Base-by-base conservation (phyloP, 176 grass and related monocot species). In the Oryza glumipatula region DNA sequence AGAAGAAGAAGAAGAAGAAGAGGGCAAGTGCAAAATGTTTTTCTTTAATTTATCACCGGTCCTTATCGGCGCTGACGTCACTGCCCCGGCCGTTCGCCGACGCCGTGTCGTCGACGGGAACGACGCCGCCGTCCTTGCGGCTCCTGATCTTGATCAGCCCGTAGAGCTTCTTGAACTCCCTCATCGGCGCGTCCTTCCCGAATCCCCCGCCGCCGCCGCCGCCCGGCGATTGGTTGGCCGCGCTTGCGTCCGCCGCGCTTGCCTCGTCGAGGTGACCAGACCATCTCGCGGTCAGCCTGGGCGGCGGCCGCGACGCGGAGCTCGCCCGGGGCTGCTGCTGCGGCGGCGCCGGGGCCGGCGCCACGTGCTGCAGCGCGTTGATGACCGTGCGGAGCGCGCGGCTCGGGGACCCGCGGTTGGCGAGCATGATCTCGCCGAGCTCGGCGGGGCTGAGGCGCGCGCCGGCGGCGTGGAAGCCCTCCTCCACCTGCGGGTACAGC, bases 351-450 rank as follows among this genome's bases (percentile, higher is more conserved):
- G 76, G 52, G 24, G 82, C 7, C 43, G 74, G 26, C 26, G 14
- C 5, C 43, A 85, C 82, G 61, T 90, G 91, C 86, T 96, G 93
- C 24, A 99, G 82, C 65, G 88, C 90, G 83, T 23, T 90, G 83
- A 99, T 96, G 63, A 99, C 94, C 32, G 88, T 89, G 82, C 93
- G 93, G 68, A 99, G 87, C 60, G 97, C 97, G 76, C 94, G 94
- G 83, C 83, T 96, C 10, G 94, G 91, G 36, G 94, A 96, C 0
- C 71, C 94, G 9, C 88, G 88, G 90, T 96, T 94, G 63, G 89
- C 83, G 79, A 99, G 89, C 97, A 99, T 96, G 73, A 99, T 99
- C 90, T 99, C 97, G 39, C 94, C 97, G 54, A 99, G 92, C 86
- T 96, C 97, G 11, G 97, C 94, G 17, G 90, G 97, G 92, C 94